Base-by-base conservation (phyloP, 192 early-diverging fungal species). In the Podochytrium sp. region DNA sequence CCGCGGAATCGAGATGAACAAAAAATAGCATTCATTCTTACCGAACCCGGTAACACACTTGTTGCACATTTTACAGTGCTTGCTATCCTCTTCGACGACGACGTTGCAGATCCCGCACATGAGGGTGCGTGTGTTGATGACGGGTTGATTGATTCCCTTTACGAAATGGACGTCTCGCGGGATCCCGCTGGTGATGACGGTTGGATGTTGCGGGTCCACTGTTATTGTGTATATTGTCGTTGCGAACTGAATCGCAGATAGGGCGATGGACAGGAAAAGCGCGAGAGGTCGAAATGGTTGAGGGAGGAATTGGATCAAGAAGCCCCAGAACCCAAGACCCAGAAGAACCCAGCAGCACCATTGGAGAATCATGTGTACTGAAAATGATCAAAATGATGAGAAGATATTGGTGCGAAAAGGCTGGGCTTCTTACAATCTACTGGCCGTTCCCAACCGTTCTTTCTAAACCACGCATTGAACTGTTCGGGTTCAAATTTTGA, bases 41-140 rank as follows among this genome's bases (percentile, higher is more conserved):
- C 52, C 59, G 51, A 76, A 86, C 1, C 43, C 57, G 6, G 37
- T 83, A n/a, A 86, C 83, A 62, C 85, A 86, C 62, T 85, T 86
- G 76, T 86, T 86, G 75, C 85, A 86, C 12, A 38, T 55, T 63
- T 86, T 86, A 74, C 85, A 86, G 51, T 86, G 85, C 69, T 83
- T 82, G 0, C 83, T 86, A 37, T 66, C 72, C 25, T 27, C 4
- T 4, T 10, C 61, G 2, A 86, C 85, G 3, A 67, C 40, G 0
- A 86, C 83, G 14, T 83, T 56, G 62, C 85, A 86, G n/a, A 86
- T 75, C 20, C 83, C 73, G 50, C 85, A 86, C 33, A 76, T 53
- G 2, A 61, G 25, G 16, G 84, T 83, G 23, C 79, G 77, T 4
- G 37, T 53, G 41, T 85, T 81, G 49, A 86, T 85, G 1, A 86